Evolutionary conservation across 495 filamentous ascomycete species (phyloP).

Genomic region (Aspergillus taichungensis): DNA sequence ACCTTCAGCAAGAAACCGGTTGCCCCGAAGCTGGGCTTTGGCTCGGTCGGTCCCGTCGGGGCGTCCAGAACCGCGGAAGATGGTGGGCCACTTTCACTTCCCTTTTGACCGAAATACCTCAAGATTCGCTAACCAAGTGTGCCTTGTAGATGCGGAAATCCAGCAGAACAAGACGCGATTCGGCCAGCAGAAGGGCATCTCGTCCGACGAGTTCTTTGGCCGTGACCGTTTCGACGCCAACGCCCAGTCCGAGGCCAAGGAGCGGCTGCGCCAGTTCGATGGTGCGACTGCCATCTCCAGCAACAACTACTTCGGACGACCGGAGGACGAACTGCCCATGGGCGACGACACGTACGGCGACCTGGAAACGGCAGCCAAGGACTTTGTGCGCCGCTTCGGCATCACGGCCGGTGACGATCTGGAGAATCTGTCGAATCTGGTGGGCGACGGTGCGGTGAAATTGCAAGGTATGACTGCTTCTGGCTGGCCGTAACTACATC

Average conservation of each 20-base stretch:
- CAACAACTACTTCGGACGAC: slow-evolving; percentile 92
- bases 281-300: slow-evolving; percentile 87
- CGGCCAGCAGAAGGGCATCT: slow-evolving; percentile 88
- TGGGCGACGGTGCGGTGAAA: slow-evolving; percentile 77
- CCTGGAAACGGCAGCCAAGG: slow-evolving; percentile 83
- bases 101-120: not conserved
- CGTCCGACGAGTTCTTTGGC: slow-evolving; percentile 96
- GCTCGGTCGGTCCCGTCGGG: slow-evolving; percentile 68
- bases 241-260: slow-evolving; percentile 76
- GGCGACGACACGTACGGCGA: slow-evolving; percentile 72
- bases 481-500: no score
- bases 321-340: slow-evolving; percentile 55
- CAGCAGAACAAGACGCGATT: slow-evolving; percentile 43
- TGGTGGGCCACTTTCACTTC: slow-evolving; percentile 42
- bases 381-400: slow-evolving; percentile 89
- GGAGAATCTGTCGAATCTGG: slow-evolving; percentile 70
- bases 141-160: slow-evolving; percentile 30
- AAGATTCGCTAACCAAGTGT: not conserved
- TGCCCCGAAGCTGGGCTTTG: slow-evolving; percentile 71
- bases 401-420: slow-evolving; percentile 92
- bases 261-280: slow-evolving; percentile 82
- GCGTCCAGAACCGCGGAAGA: slow-evolving; percentile 52
- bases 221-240: slow-evolving; percentile 75
- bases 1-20: slow-evolving; percentile 58
- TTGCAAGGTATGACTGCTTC: slow-evolving; percentile 54